Base-by-base conservation (phyloP, 768 basidiomycete species). In the Hemileccinum rubropunctum region DNA sequence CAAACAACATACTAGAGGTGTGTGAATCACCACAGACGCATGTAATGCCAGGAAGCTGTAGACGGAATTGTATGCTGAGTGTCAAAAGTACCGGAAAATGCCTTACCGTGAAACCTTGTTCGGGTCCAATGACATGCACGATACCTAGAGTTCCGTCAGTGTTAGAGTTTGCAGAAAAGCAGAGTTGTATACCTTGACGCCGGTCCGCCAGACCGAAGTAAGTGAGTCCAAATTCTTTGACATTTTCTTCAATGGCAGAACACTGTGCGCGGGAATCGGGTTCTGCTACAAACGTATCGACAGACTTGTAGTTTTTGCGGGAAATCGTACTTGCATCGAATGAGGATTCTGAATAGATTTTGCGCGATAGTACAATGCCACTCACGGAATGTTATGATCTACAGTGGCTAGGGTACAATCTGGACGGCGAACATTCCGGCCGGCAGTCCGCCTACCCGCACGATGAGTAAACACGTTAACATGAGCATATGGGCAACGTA, bases 11-110 rank as follows among this genome's bases (percentile, higher is more conserved):
- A 89, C 88, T 95, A 35, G 91, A 91, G 21, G 92, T 94, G 73
- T 94, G 92, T 4, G 91, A 94, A 71, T 94, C 92, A 64, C 92
- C 92, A 59, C 92, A 95, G 45, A 94, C 92, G 61, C 86, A 88
- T 32, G 86, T 88, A 40, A 84, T 86, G 13, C 86, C 86, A 6
- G 86, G 86, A 28, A 88, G 76, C 84, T 86, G 57, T 30, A 28
- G 23, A 48, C 20, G 52, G 58, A 18, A 52, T 15, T 10, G n/a
- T 18, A 33, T 17, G 13, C 8, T 12, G 15, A 26, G 6, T 13
- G 7, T 28, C 27, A 20, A 40, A 21, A 13, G 26, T 23, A 39
- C 9, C 3, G 23, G n/a, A 10, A 14, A 8, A n/a, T 2, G 12
- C 60, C 77, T 46, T 62, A 83, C 84, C 40, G 92, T 94, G 65